Evolutionary conservation across 257 asterid species (phyloP), one percentile per base, ranked within the genome.

Genomic region (Asclepias syriaca): DNA sequence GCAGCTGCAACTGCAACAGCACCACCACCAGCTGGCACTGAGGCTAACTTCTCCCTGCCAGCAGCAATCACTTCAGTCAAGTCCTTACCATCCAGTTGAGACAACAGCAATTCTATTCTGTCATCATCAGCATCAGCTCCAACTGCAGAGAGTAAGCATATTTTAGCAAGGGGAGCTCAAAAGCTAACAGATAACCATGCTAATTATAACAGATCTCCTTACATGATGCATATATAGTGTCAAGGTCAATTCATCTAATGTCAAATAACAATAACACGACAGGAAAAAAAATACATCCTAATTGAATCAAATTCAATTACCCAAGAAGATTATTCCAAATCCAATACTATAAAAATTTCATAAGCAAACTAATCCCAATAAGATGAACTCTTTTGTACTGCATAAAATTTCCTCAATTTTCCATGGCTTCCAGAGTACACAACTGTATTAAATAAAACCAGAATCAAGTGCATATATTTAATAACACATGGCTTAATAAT

Each of bases 21-120:
- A 60, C 79, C 85, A 54, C 89, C 87, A 65, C 89, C 85, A 5
- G 82, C 70, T 27, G 85, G 89, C 5, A 85, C 89, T 16, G 87
- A 85, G 74, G 87, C 89, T 65, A 85, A 56, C 71, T 85, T 85
- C 71, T 82, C 89, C 66, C 87, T 81, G 22, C 89, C 89, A 3
- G 87, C 75, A 8, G 88, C 88, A 73, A 84, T 84, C 72, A 84
- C 55, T 48, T 84, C 88, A 13, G 83, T 76, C 49, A 80, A 76
- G 67, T 85, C 87, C 61, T 85, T 85, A 7, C 82, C 89, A 69
- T 76, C 21, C 11, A 82, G 77, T 82, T 82, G 77, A 32, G 81
- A 70, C 74, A 82, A 54, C 0, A 84, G 77, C 12, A 82, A 59
- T 29, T 71, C 77, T 60, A 85, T 80, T 57, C 73, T 85, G 21